These are phyloP conservation scores for Beauveria pseudobassiana DNA, from an alignment of 2,329 filamentous ascomycete species.

Conservation along the genomic window DNA sequence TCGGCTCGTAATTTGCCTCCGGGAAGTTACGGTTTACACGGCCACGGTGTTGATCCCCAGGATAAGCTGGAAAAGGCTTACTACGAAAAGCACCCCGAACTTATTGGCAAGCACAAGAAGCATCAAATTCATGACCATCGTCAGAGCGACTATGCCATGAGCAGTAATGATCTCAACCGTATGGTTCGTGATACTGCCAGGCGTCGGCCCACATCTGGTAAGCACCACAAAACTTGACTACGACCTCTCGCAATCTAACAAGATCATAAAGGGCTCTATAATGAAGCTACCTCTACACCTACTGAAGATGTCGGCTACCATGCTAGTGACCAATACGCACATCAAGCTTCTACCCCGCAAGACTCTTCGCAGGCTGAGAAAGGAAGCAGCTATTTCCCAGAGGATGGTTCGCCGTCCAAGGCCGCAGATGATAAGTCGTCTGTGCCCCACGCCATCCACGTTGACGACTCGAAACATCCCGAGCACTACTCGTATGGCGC, in stretches of 20 bases:
- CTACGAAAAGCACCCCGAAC: constrained; percentile 86
- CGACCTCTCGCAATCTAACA: constrained; percentile 11
- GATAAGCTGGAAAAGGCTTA: constrained; percentile 88
- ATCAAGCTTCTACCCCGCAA: constrained; percentile 64
- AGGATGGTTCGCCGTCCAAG: neutral
- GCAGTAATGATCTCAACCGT: constrained; percentile 82
- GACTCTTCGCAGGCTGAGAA: constrained; percentile 28
- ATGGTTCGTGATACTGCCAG: constrained; percentile 68
- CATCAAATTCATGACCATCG: constrained; percentile 45
- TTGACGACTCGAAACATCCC: constrained; percentile 51
- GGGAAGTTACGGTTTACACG: constrained; percentile 88
- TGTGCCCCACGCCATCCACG: constrained; percentile 60
- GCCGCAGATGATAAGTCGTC: constrained; percentile 23
- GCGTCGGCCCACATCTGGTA: constrained; percentile 26
- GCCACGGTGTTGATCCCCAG: constrained; percentile 67
- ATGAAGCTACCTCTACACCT: constrained; percentile 63
- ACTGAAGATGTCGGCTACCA: constrained; percentile 87
- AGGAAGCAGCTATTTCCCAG: constrained; percentile 1
- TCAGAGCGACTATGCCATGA: constrained; percentile 71
- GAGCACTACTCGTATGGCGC: constrained; percentile 31
- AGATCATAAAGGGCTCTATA: constrained; percentile 50
- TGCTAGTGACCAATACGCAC: constrained; percentile 76
- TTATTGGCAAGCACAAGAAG: constrained; percentile 64
- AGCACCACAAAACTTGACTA: neutral
- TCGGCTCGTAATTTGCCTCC: constrained; percentile 68